Evolutionary conservation across 768 basidiomycete genomes (phyloP), one percentile per base, ranked within the genome.

Genomic region (Tulasnella sp.): DNA sequence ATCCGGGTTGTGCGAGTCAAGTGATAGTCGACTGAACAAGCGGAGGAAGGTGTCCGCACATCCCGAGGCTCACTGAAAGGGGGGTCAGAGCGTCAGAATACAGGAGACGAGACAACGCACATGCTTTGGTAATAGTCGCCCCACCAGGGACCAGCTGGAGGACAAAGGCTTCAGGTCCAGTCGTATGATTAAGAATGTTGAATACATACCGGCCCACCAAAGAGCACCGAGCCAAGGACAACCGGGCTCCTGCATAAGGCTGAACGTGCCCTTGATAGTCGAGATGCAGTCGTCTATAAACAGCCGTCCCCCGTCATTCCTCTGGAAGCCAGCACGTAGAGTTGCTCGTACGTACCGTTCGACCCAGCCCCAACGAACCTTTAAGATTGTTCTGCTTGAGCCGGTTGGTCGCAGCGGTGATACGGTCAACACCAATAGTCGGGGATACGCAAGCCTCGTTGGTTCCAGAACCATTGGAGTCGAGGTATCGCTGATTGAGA

Each of bases 381-480:
- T 79, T 82, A 62, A 80, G 64, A 65, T 75, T 75, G 69, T 78
- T 75, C 43, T 68, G 65, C 70, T 82, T 67, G 60, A 82, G 74
- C 81, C 81, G 81, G 17, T 66, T 61, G 3, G 81, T 81, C 6
- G 81, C 81, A 31, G 65, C 74, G 31, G 73, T 69, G 40, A 82
- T 67, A 61, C 80, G 79, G 62, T 79, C 75, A n/a, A 72, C 73
- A 56, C 80, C 80, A 63, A 82, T 80, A 32, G 78, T 80, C n/a
- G 74, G 69, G 12, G 75, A 78, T 34, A 82, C 80, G 64, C 81
- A 83, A 21, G 68, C 73, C 1, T 64, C 64, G 48, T 67, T 73
- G 9, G 80, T 81, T 25, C 65, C 65, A 27, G 78, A 80, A 60
- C 77, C 75, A 63, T 83, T 80, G 34, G 74, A 75, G 67, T 82